A percentile compares a stretch with the other conserved stretches of the same genome.
phyloP scores from a whole-genome alignment of 2,329 filamentous ascomycete species.

The Aspergillus sp. region DNA sequence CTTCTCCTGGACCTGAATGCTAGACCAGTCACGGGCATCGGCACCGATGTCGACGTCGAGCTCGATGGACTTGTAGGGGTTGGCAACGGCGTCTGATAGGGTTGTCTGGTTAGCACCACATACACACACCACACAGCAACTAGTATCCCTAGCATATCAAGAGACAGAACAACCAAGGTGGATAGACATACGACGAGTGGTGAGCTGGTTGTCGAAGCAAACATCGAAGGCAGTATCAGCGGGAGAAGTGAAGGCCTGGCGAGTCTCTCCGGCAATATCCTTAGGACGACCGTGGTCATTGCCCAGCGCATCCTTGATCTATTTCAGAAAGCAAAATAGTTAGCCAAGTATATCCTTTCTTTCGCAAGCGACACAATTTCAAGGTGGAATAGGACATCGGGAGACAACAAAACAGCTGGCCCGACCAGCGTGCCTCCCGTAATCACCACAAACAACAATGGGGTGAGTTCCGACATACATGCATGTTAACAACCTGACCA shows the following conservation, averaged over 20 bases:
- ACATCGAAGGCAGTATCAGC: conserved; percentile 92
- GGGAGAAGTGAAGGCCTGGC: conserved; percentile 91
- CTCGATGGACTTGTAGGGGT: conserved; percentile 72
- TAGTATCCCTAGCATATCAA: background rate
- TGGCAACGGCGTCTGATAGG: conserved; percentile 40
- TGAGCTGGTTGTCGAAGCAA: conserved; percentile 86
- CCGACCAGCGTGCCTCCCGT: background rate
- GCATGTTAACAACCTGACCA: conserved; percentile 91
- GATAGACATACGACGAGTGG: conserved; percentile 61
- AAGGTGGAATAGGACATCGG: background rate
- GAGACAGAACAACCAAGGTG: background rate
- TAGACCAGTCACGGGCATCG: conserved; percentile 97
- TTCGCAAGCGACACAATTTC: conserved; percentile 9
- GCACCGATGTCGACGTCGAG: conserved; percentile 95
- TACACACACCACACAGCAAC: background rate
- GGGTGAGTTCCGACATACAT: conserved; percentile 57
- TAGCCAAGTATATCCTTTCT: conserved; percentile 9
- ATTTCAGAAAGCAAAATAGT: conserved; percentile 13
- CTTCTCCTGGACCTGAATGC: conserved; percentile 95
- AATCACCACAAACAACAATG: background rate
- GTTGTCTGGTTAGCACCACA: conserved; percentile 6
- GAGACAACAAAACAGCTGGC: background rate
- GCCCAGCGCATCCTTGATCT: conserved; percentile 94
- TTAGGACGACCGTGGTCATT: conserved; percentile 94
- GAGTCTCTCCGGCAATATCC: conserved; percentile 87